Base-by-base conservation (phyloP, 2,329 filamentous ascomycete species). In the Fusarium decemcellulare region DNA sequence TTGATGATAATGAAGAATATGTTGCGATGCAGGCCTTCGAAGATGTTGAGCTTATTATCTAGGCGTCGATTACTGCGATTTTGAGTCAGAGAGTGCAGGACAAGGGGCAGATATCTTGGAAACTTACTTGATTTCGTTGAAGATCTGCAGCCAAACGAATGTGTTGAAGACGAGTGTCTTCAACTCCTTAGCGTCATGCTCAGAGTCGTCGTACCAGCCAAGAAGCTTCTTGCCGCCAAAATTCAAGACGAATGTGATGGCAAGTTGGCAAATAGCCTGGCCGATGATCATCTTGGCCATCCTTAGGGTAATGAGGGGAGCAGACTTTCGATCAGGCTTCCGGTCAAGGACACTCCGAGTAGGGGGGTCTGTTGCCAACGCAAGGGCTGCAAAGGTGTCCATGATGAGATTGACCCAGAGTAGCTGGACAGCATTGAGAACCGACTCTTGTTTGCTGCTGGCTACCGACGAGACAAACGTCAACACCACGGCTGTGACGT, bases 11-110 rank as follows among this genome's bases (percentile, higher is more conserved):
- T 86, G 83, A 97, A 97, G 85, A 95, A 96, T 76, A 86, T 90
- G 78, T 97, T 97, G 72, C 86, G 87, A 18, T 87, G 86, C 61
- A 97, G 89, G 59, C 92, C 92, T 78, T 97, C 93, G 62, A 97
- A 93, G 61, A 97, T 91, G 78, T 97, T 97, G 82, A 96, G 91
- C 60, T 89, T 89, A 80, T 97, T 97, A 80, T 97, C 94, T 15
- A 97, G 87, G 14, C 88, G 87, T 32, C 89, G 85, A 74, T 88
- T 89, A 78, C 72, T 74, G 29, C 23, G 11, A 9, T 36, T 12
- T 93, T 91, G 59, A 92, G 91, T 82, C 94, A 95, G 83, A 95
- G 16, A 37, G 18, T 32, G 42, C 36, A 47, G 27, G 15, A 14
- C 30, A 95, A 80, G 93, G 87, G 18, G 30, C 73, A 92, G 87